Percentiles rank a stretch among this genome's conserved stretches.
phyloP scores from a whole-genome alignment of 345 rosid species.

The Lumnitzera racemosa region DNA sequence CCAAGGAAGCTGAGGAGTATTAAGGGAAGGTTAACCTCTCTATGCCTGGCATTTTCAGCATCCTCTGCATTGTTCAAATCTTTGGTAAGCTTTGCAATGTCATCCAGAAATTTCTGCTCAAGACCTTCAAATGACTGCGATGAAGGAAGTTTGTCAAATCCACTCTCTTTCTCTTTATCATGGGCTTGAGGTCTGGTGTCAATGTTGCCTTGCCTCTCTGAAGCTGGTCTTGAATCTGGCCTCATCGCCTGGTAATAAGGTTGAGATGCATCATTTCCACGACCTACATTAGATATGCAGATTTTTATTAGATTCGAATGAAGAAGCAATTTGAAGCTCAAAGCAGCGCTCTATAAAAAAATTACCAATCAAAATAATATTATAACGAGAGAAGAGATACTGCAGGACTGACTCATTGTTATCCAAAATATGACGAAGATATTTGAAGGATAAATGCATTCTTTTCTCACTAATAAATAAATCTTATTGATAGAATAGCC shows the following conservation, averaged over 20 bases:
- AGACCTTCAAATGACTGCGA: slow-evolving; percentile 53
- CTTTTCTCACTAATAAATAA: too few species aligned
- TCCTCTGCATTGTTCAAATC: slow-evolving; percentile 78
- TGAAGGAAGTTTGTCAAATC: slow-evolving; percentile 40
- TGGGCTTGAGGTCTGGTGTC: slow-evolving; percentile 48
- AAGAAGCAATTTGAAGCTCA: too few species aligned
- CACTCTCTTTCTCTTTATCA: slow-evolving; percentile 43
- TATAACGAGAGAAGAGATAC: too few species aligned
- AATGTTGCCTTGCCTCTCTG: slow-evolving; percentile 43
- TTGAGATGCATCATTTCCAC: slow-evolving; percentile 55
- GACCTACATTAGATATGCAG: slow-evolving; percentile 42
- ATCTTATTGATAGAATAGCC: too few species aligned
- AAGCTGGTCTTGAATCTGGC: slow-evolving; percentile 32
- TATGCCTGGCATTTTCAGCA: slow-evolving; percentile 72
- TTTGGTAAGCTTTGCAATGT: slow-evolving; percentile 55
- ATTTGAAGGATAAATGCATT: too few species aligned
- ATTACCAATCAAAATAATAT: too few species aligned
- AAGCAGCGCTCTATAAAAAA: too few species aligned
- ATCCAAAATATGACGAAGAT: too few species aligned
- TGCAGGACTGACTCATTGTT: too few species aligned
- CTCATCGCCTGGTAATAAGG: slow-evolving; percentile 54
- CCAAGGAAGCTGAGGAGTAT: neutral
- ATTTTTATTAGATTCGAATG: slow-evolving; percentile 6
- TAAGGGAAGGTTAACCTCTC: slow-evolving; percentile 48
- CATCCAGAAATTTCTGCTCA: slow-evolving; percentile 66